Base-by-base conservation (phyloP, 2,329 filamentous ascomycete genomes). In the Ophiostoma sp. region DNA sequence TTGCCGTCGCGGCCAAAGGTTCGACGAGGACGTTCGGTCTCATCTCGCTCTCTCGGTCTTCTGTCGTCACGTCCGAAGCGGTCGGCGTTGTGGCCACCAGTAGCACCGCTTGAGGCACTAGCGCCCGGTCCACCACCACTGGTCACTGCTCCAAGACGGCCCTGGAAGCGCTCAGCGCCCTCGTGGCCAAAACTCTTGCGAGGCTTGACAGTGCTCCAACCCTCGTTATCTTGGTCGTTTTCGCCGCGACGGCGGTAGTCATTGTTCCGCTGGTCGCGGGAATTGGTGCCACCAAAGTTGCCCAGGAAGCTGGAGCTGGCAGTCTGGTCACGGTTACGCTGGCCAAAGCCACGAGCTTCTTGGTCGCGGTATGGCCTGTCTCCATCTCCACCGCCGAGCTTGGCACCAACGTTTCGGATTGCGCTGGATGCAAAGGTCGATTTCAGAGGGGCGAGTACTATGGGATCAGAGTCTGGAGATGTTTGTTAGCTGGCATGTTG, bases 381-480 rank as follows among this genome's bases (percentile, higher is more conserved):
- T 36, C 80, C 81, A 67, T 87, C 86, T 67, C 83, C 80, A 17
- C 83, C 80, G 20, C 80, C 79, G 71, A 67, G 17, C 52, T 84
- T 82, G 69, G 79, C 78, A 33, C 76, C 76, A 70, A 80, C 75
- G 57, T 76, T 78, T 72, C 87, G 84, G 68, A 83, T 79, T 41
- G 86, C 91, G 31, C 90, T 86, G 1, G 93, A 96, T 69, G 92
- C 87, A 79, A 97, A 97, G 64, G 88, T 87, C 66, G 88, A 92
- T 78, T 92, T 91, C 1, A 93, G 92, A 27, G 93, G 93, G 17
- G 92, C 93, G 71, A 97, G 90, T 71, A 95, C 86, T 71, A 96
- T 90, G 73, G 96, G 93, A 75, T 96, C 94, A 76, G 86, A 81
- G 78, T 87, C 88, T 90, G 41, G 39, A 3, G 33, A 20, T 35